A percentile compares a stretch with the other conserved stretches of the same genome.
phyloP scores from a whole-genome alignment of 441 rosid genomes.

The Eutrema salsugineum region DNA sequence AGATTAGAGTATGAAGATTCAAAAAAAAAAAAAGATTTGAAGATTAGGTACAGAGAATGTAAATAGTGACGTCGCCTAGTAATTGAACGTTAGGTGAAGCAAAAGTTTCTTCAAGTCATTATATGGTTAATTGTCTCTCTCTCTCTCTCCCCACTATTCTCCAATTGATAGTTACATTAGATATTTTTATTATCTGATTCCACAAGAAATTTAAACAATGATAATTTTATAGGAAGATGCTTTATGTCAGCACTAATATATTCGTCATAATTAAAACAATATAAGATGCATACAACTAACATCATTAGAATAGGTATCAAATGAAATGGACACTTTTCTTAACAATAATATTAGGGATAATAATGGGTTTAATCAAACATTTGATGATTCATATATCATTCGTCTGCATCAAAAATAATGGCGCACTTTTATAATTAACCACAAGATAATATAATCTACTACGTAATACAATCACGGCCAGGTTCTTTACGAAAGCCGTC shows the following conservation, averaged over 20 bases:
- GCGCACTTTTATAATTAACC: not conserved
- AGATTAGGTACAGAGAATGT: constrained; percentile 9
- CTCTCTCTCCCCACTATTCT: constrained; percentile 19
- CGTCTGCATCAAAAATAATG: constrained; percentile 2
- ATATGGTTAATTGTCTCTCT: constrained; percentile 13
- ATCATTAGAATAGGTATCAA: constrained; percentile 2
- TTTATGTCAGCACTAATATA: constrained; percentile 22
- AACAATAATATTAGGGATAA: not conserved
- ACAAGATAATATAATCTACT: constrained; percentile 15
- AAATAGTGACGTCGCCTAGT: constrained; percentile 14
- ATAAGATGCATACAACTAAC: constrained; percentile 8
- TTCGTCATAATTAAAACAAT: constrained; percentile 1
- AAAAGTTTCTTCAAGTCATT: constrained; percentile 11
- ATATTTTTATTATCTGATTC: constrained; percentile 17
- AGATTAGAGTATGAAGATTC: too few relatives aligned
- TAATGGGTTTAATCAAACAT: constrained; percentile 14
- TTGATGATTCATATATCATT: constrained; percentile 23
- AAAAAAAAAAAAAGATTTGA: too few relatives aligned
- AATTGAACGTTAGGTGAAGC: constrained; percentile 27
- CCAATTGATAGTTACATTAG: constrained; percentile 3
- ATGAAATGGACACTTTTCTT: constrained; percentile 20
- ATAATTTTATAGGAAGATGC: constrained; percentile 8
- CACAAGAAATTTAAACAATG: not conserved
- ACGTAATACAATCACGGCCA: not conserved
- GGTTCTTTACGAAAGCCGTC: not conserved